Evolutionary conservation across 345 rosid genomes (phyloP), one percentile per base, ranked within the genome.

Genomic region (Anastatica hierochuntica): DNA sequence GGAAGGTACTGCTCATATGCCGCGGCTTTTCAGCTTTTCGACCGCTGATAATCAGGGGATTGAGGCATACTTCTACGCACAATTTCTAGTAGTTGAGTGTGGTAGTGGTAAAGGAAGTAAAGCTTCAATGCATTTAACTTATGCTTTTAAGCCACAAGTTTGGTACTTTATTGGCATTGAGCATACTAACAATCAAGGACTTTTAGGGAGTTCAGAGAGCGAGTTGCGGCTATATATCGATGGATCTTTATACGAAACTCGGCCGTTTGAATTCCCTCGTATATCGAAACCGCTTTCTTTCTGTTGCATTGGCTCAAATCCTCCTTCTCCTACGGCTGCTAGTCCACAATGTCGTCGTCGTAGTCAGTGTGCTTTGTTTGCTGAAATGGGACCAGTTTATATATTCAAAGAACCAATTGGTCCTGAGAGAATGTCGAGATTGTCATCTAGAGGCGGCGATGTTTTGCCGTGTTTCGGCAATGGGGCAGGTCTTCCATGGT

Each of bases 151-250:
- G 79, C 94, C 98, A 21, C 98, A 92, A 27, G 83, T 96, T 72
- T 88, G 98, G 98, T 92, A 88, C 65, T 88, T 88, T 68, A 77
- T 92, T 74, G 96, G 95, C 14, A 67, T 92, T 58, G 98, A 92
- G 71, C 98, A 92, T 76, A 69, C 68, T 9, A 67, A 70, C 72
- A 85, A 72, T 75, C 90, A 79, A 47, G 95, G 88, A 39, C 69
- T 84, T 38, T 58, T 87, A 73, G 98, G 98, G 58, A 88, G 83
- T 64, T 78, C 88, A 47, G 95, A 88, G 63, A 83, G 94, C 76
- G 96, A 88, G 44, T 63, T 92, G 52, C 78, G 96, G 62, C 63
- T 92, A 36, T 88, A 85, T 48, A 77, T 92, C 52, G 90, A 92
- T 58, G 98, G 98, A 31, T 72, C 94, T 26, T 79, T 92, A 71